Conservation (phyloP, 352 stramenopile species). For the Thalassiosira oceanica region DNA sequence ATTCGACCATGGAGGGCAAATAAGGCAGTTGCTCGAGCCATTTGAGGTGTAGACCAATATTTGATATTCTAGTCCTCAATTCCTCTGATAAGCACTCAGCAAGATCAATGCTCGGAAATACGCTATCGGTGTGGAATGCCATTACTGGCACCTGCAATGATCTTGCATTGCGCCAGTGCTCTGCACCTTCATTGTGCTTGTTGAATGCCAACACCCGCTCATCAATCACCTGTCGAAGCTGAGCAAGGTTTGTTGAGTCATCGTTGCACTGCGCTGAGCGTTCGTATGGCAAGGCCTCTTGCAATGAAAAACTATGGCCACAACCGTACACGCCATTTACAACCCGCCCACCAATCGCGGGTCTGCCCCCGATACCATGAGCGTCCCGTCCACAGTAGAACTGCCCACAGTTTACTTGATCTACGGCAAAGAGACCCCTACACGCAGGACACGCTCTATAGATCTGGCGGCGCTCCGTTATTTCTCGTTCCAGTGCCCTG, state of each 20-base stretch:
- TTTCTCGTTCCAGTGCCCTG: slow-evolving; percentile 11
- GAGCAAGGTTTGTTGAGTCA: slow-evolving; percentile 15
- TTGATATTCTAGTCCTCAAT: slow-evolving; percentile 1
- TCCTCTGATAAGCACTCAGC: slow-evolving; percentile 12
- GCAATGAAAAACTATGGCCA: slow-evolving; percentile 14
- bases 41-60: slow-evolving; percentile 11
- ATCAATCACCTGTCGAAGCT: slow-evolving; percentile 15
- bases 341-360: slow-evolving; percentile 21
- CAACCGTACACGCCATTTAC: slow-evolving; percentile 25
- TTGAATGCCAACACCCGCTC: slow-evolving; percentile 14
- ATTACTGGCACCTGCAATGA: slow-evolving; percentile 14
- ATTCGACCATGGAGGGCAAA: slow-evolving; percentile 36
- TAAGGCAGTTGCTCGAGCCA: slow-evolving; percentile 18
- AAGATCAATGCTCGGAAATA: slow-evolving; percentile 17
- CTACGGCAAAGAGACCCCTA: slow-evolving; percentile 25
- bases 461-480: neutral
- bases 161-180: slow-evolving; percentile 27
- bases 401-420: slow-evolving; percentile 37
- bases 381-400: slow-evolving; percentile 40
- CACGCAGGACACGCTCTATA: slow-evolving; percentile 35
- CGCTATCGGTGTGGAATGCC: slow-evolving; percentile 14
- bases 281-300: slow-evolving; percentile 20
- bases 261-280: neutral
- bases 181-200: slow-evolving; percentile 16
- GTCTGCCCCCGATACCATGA: slow-evolving; percentile 18